Evolutionary conservation across 192 early-diverging fungal genomes (phyloP), one percentile per base, ranked within the genome.

Genomic region (Chytriomyces confervae): DNA sequence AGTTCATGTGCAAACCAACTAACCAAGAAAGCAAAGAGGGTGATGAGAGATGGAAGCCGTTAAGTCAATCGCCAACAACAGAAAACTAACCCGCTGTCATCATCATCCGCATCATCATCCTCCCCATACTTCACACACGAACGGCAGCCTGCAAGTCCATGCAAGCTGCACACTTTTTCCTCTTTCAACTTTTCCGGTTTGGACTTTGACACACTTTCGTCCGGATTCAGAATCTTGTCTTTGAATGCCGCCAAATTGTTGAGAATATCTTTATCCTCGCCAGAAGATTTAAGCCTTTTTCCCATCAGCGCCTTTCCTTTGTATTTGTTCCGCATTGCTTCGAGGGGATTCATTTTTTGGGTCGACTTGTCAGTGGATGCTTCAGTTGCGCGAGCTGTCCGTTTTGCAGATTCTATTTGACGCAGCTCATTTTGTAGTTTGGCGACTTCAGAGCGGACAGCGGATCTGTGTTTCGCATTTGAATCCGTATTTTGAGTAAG

Each of bases 1-100:
- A 97, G 84, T 13, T 87, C 88, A 69, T 95, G 93, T 13, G 85
- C 80, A 78, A 96, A 88, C 96, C 96, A 98, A 6, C 76, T 77
- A 20, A 45, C 62, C 10, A 44, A 45, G 13, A 36, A 36, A 36
- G 24, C 24, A 27, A 36, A 36, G 36, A 36, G 4, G 36, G 36
- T 36, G 36, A 36, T 36, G 36, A 36, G 36, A 36, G 4, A 36
- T 36, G 36, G 36, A 4, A 36, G 36, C 36, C 36, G 2, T 36
- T 3, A 36, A 36, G 4, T 36, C 36, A 36, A 16, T 23, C 5
- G 65, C 23, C 27, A 13, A 49, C 13, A 2, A 69, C 8, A 27
- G 18, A 27, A 4, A 16, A 72, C 57, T 62, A 29, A 77, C 43
- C 87, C 89, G 48, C 89, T 86, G 7, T 88, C 83, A 3, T 81